Evolutionary conservation across 805 yeast species (phyloP).

Genomic region (Saccharomyces paradoxus): DNA sequence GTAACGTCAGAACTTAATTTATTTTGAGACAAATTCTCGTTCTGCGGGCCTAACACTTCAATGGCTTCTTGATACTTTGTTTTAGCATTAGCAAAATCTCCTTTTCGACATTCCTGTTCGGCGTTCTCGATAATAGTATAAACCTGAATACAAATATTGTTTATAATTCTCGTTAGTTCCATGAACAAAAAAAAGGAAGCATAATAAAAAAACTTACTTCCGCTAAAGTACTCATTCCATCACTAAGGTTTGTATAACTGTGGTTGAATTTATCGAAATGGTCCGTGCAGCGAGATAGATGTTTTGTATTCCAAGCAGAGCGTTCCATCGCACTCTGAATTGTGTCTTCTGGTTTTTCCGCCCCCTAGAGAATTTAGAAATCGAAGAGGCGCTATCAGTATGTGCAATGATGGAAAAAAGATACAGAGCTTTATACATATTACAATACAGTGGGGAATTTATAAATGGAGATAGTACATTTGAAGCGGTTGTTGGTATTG

Average conservation of each 20-base stretch:
- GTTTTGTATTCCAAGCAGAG: background rate
- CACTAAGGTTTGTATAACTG: background rate
- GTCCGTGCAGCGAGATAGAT: background rate
- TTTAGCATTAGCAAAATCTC: constrained; percentile 37
- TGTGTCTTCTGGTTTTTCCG: background rate
- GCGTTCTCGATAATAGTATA: constrained; percentile 47
- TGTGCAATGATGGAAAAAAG: background rate
- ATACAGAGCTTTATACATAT: background rate
- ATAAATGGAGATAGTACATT: background rate
- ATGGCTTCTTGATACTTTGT: constrained; percentile 24
- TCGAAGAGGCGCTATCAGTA: background rate
- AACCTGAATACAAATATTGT: constrained; percentile 28
- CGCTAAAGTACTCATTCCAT: constrained; percentile 3
- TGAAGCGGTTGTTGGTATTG: background rate
- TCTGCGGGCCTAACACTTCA: background rate
- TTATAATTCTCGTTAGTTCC: constrained; percentile 3
- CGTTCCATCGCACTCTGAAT: background rate
- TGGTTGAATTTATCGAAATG: background rate
- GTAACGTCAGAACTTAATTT: constrained; percentile 8
- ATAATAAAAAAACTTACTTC: constrained; percentile 3
- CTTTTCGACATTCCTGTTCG: constrained; percentile 38
- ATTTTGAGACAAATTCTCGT: background rate
- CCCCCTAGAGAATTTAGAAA: background rate
- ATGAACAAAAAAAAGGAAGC: background rate
- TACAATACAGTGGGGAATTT: background rate